Percentiles rank a stretch among this genome's conserved stretches.
These are phyloP conservation scores for Pythium coloratum DNA, from an alignment of 352 stramenopile species.

Conservation along the genomic window DNA sequence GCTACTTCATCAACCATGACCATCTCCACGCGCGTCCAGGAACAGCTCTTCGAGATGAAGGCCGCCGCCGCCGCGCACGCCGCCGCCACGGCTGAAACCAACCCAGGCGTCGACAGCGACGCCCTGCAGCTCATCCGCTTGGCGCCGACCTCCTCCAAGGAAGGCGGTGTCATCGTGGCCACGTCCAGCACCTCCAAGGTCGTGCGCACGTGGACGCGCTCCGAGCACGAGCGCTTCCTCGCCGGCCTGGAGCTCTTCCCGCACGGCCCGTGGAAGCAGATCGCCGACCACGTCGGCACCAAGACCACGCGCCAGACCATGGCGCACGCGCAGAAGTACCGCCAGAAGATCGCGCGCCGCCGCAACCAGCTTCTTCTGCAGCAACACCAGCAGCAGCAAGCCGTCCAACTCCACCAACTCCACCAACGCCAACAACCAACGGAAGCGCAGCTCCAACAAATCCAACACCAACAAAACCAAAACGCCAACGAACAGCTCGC, in stretches of 20 bases:
- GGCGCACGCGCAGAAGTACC: conserved; percentile 78
- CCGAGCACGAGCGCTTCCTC: conserved; percentile 81
- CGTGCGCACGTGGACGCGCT: conserved; percentile 80
- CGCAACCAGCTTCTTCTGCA: conserved; percentile 20
- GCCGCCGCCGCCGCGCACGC: conserved; percentile 17
- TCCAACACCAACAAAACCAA: not conserved
- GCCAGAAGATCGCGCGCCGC: conserved; percentile 68
- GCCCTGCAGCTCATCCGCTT: conserved; percentile 30
- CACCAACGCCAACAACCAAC: conserved; percentile 17
- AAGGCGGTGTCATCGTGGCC: conserved; percentile 36
- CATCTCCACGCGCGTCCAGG: conserved; percentile 30
- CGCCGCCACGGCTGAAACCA: conserved; percentile 1
- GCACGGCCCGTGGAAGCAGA: conserved; percentile 75
- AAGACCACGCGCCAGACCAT: conserved; percentile 92
- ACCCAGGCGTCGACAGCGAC: conserved; percentile 20
- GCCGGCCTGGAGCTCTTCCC: conserved; percentile 77
- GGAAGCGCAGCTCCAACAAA: not conserved
- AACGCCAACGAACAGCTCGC: not conserved
- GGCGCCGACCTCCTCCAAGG: conserved; percentile 24
- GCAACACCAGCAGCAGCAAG: conserved; percentile 24
- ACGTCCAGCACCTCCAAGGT: conserved; percentile 24
- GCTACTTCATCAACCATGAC: conserved; percentile 14
- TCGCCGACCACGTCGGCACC: conserved; percentile 73
- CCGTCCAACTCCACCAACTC: conserved; percentile 19
- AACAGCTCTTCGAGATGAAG: conserved; percentile 24